phyloP scores from a whole-genome alignment of 805 yeast species.

The Kodamaea kakaduensis region DNA sequence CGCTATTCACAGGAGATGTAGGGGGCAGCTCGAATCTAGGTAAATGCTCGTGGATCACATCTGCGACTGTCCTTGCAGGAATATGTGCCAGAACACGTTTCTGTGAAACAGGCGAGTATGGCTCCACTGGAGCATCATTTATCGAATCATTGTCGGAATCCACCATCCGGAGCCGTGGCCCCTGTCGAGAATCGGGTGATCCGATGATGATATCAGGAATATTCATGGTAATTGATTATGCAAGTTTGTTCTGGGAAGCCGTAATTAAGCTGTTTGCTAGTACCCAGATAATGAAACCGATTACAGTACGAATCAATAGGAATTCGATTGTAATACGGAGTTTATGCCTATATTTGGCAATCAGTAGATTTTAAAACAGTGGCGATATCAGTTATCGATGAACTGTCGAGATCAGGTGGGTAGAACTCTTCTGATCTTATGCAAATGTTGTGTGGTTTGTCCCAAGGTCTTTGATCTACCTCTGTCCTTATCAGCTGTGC shows the following conservation, averaged over 20 bases:
- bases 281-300: too few species aligned
- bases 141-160: not conserved
- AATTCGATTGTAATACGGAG: too few species aligned
- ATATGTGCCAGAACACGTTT: not conserved
- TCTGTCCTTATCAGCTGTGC: too few species aligned
- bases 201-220: not conserved
- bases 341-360: too few species aligned
- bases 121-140: not conserved
- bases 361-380: too few species aligned
- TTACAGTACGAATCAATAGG: too few species aligned
- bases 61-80: slow-evolving; percentile 1
- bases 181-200: not conserved
- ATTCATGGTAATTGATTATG: not conserved
- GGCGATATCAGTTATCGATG: too few species aligned
- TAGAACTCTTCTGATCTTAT: too few species aligned
- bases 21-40: slow-evolving; percentile 3
- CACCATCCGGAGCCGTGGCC: not conserved
- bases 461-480: too few species aligned
- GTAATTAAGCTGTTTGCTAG: too few species aligned
- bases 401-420: too few species aligned
- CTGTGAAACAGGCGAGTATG: not conserved
- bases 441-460: too few species aligned
- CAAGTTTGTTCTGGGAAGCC: not conserved
- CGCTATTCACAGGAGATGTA: not conserved
- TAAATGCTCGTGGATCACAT: slow-evolving; percentile 1